Conservation (phyloP, 208 protist species). For the Tritrichomonas foetus region DNA sequence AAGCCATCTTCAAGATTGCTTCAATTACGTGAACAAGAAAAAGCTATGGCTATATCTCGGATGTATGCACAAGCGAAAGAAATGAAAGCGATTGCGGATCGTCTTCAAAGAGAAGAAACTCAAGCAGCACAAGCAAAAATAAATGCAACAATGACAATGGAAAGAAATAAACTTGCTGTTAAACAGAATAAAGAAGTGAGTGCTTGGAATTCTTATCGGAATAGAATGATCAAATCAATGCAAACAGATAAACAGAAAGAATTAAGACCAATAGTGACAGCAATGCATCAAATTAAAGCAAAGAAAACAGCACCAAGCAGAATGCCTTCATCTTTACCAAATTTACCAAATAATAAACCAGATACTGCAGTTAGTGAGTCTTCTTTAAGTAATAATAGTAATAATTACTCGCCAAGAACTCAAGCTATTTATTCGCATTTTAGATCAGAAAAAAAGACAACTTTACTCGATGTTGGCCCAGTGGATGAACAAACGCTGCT, state of each 20-base stretch:
- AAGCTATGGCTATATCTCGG: neutral
- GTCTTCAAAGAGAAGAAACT: neutral
- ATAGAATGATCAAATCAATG: neutral
- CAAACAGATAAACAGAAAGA: neutral
- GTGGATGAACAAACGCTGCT: no score
- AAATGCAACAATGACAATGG: neutral
- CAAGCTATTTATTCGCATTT: no score
- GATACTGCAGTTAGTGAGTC: no score
- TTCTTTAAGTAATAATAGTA: no score
- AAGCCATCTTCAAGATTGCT: constrained; percentile 16
- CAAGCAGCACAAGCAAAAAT: neutral
- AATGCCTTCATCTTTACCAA: no score
- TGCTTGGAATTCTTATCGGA: neutral
- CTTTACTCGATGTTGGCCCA: no score
- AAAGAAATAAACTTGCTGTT: neutral
- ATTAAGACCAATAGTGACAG: neutral
- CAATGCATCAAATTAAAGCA: neutral
- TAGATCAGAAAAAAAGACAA: no score
- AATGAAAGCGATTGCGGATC: neutral
- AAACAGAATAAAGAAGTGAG: neutral
- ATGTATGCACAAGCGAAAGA: neutral
- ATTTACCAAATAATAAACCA: no score
- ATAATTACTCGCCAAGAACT: no score
- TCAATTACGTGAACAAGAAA: neutral
- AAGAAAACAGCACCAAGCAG: neutral